Evolutionary conservation across 495 filamentous ascomycete genomes (phyloP).

Genomic region (Hypoxylon rickii): DNA sequence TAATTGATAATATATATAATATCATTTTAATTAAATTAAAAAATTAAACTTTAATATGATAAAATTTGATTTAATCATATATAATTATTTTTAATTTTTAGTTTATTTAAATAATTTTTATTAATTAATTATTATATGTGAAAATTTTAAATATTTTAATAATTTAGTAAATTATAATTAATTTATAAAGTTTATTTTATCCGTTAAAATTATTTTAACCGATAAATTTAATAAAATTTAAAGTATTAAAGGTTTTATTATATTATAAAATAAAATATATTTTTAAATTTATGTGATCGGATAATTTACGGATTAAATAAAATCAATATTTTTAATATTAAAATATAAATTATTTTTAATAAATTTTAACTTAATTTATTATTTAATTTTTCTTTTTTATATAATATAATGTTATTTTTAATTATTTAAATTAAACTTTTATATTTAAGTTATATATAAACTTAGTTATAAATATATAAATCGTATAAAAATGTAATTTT

Average conservation of each 20-base stretch:
- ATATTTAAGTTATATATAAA: background rate
- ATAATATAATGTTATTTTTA: background rate
- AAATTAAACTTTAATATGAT: background rate
- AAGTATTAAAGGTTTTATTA: background rate
- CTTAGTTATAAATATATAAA: background rate
- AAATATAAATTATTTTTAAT: background rate
- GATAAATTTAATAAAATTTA: background rate
- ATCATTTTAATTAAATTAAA: background rate
- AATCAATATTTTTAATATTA: too few species aligned
- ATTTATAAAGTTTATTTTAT: background rate
- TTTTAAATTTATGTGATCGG: background rate
- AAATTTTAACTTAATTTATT: background rate
- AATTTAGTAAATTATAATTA: background rate
- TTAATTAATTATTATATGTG: background rate
- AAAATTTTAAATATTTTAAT: background rate
- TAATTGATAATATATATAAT: background rate
- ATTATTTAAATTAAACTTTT: background rate
- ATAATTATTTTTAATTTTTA: background rate
- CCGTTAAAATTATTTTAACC: background rate
- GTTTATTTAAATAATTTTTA: background rate
- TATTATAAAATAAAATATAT: background rate
- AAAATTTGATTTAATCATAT: background rate
- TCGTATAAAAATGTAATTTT: background rate
- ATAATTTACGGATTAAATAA: too few species aligned
- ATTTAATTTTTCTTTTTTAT: too few species aligned